These are phyloP conservation scores for Penicillium subrubescens DNA, from an alignment of 495 filamentous ascomycete species.

Conservation along the genomic window DNA sequence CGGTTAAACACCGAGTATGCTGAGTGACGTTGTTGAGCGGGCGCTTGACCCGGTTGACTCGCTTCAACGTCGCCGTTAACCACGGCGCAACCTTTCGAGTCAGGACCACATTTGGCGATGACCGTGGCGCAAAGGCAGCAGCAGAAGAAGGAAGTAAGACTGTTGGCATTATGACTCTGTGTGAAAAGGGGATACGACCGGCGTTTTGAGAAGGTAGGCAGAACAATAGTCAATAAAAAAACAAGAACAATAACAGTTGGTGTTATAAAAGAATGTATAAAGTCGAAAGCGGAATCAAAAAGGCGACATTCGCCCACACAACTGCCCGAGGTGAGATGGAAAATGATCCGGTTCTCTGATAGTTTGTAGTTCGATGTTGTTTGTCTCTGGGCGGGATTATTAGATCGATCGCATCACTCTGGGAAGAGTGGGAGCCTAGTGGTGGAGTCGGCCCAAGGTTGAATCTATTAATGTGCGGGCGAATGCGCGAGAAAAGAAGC, in stretches of 20 bases:
- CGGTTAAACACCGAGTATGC: slow-evolving; percentile 94
- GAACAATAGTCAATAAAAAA: slow-evolving; percentile 24
- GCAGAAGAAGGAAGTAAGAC: slow-evolving; percentile 93
- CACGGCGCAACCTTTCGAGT: slow-evolving; percentile 94
- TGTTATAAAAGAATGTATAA: slow-evolving; percentile 36
- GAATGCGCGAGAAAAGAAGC: slow-evolving; percentile 49
- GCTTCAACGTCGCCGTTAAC: slow-evolving; percentile 95
- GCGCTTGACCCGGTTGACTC: slow-evolving; percentile 96
- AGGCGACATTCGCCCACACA: slow-evolving; percentile 52
- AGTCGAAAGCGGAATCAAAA: slow-evolving; percentile 38
- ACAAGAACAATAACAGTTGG: background rate
- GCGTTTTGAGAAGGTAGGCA: slow-evolving; percentile 21
- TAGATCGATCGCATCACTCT: slow-evolving; percentile 29
- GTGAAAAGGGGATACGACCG: slow-evolving; percentile 34
- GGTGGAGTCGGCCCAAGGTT: slow-evolving; percentile 27
- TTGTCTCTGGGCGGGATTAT: slow-evolving; percentile 20
- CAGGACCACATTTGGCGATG: slow-evolving; percentile 93
- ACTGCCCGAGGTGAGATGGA: background rate
- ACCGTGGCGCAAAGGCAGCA: slow-evolving; percentile 92
- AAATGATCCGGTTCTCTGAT: background rate
- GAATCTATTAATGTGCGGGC: slow-evolving; percentile 50
- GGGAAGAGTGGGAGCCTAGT: slow-evolving; percentile 17
- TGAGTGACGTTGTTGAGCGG: slow-evolving; percentile 97
- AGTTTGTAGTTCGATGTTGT: background rate
- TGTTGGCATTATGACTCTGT: slow-evolving; percentile 74